A percentile compares a stretch with the other conserved stretches of the same genome.
Evolutionary conservation across 2,329 filamentous ascomycete genomes (phyloP).

Genomic region (Purpureocillium takamizusanense): DNA sequence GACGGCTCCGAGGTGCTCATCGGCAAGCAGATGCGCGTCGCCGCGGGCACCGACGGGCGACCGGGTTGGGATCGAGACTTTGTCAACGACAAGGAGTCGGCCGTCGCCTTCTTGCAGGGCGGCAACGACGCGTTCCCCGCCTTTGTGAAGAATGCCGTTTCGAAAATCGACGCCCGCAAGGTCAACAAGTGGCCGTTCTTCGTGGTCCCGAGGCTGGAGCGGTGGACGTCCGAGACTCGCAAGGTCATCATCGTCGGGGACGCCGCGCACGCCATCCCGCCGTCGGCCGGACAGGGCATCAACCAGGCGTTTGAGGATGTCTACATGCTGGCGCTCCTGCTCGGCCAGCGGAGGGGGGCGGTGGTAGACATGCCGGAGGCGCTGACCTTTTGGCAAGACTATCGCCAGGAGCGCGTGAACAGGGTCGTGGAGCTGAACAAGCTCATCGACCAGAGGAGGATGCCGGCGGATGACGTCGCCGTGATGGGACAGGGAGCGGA

Average conservation of each 20-base stretch:
- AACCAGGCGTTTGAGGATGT: slow-evolving; percentile 43
- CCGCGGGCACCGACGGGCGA: slow-evolving; percentile 19
- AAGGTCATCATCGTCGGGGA: slow-evolving; percentile 37
- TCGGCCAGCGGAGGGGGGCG: slow-evolving; percentile 15
- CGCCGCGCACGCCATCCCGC: slow-evolving; percentile 38
- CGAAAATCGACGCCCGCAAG: slow-evolving; percentile 15
- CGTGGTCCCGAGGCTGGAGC: slow-evolving; percentile 33
- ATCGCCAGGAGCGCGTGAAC: slow-evolving; percentile 37
- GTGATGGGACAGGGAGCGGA: slow-evolving; percentile 10
- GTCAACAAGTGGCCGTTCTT: slow-evolving; percentile 43
- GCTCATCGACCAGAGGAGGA: slow-evolving; percentile 35
- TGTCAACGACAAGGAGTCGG: slow-evolving; percentile 26
- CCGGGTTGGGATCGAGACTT: slow-evolving; percentile 31
- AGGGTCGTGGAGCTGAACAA: slow-evolving; percentile 36
- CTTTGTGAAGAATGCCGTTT: slow-evolving; percentile 24
- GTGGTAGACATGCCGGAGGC: slow-evolving; percentile 15
- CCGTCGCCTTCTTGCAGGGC: slow-evolving; percentile 22
- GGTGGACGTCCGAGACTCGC: slow-evolving; percentile 28
- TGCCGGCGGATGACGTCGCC: slow-evolving; percentile 25
- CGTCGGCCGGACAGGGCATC: slow-evolving; percentile 34
- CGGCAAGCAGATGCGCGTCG: slow-evolving; percentile 31
- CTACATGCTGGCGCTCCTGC: slow-evolving; percentile 31
- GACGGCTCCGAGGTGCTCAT: slow-evolving; percentile 41
- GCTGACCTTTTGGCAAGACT: slow-evolving; percentile 35
- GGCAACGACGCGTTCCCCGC: slow-evolving; percentile 26